Evolutionary conservation across 78 protist species (phyloP), one percentile per base, ranked within the genome.

Genomic region (Dictyostelium citrinum): DNA sequence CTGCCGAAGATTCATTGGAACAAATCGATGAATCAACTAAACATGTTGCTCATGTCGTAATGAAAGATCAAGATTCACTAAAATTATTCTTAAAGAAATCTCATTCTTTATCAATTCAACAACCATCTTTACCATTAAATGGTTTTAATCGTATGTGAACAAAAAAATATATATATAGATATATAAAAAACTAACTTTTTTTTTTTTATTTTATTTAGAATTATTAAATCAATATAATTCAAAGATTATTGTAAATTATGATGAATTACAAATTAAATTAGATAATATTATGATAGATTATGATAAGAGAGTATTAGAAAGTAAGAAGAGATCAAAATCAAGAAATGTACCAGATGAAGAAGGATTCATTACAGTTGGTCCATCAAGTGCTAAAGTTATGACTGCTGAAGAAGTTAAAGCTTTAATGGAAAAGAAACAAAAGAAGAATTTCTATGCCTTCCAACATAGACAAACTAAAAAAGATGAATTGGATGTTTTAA

Each of bases 401-500:
- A 43, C 93, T 0, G 35, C 35, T 45, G 93, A 88, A 24, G 81
- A 88, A 33, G n/a, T 35, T 22, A 61, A 78, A 46, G 84, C 72
- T 16, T 35, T 20, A 7, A 43, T 77, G 16, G 93, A 77, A 22
- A 58, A 78, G 37, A 88, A 68, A 55, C 33, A 67, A 46, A n/a
- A 39, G 37, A 88, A 88, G 80, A 88, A 88, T 76, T 88, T 88
- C 46, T 88, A 88, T 49, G 75, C 81, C 6, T 88, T 88, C 93
- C 93, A 88, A 78, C 93, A 88, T 45, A 58, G 93, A 78, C 93
- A 88, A 78, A 83, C 80, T 31, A 88, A 88, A 76, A 88, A 78
- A 39, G 64, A 88, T 17, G 93, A 88, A 68, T 67, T 88, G 31
- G 93, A 88, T 46, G 27, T 33, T 33, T 79, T 88, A 2, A 27